Evolutionary conservation across 345 rosid species (phyloP).

Genomic region (Erysimum cheiranthoides): DNA sequence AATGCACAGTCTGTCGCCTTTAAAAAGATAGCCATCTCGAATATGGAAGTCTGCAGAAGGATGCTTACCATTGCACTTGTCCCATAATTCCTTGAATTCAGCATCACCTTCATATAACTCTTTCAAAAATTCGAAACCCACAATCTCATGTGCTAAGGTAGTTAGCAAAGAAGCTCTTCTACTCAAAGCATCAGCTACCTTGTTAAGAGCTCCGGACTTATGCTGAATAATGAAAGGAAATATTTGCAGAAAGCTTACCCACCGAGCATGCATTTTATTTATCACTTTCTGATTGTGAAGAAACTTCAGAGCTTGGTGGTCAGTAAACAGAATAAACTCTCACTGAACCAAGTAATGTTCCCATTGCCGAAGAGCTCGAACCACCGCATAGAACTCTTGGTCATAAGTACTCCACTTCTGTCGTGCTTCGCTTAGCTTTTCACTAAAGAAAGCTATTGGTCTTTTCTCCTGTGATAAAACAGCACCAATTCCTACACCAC

Average conservation of each 20-base stretch:
- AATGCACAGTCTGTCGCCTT: background rate
- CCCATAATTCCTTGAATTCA: constrained; percentile 2
- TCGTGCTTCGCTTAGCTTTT: background rate
- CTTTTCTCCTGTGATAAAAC: background rate
- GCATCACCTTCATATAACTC: background rate
- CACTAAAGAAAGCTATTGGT: constrained; percentile 4
- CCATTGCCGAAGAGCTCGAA: background rate
- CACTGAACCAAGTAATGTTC: background rate
- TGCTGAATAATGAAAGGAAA: constrained; percentile 18
- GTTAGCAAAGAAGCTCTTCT: background rate
- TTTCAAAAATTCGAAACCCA: background rate
- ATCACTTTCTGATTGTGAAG: background rate
- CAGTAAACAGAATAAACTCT: background rate
- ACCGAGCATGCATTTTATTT: constrained; percentile 13
- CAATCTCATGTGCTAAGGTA: background rate
- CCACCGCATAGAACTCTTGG: constrained; percentile 12
- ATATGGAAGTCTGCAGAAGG: background rate
- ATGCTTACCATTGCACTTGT: background rate
- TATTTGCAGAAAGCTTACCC: constrained; percentile 4
- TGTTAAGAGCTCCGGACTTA: background rate
- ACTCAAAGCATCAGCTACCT: constrained; percentile 11
- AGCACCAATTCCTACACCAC: background rate
- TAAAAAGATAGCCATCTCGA: background rate
- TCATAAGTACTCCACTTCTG: background rate
- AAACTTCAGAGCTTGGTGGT: background rate